A percentile compares a stretch with the other conserved stretches of the same genome.
phyloP scores from a whole-genome alignment of 805 yeast species.

The Scheffersomyces lignosus region DNA sequence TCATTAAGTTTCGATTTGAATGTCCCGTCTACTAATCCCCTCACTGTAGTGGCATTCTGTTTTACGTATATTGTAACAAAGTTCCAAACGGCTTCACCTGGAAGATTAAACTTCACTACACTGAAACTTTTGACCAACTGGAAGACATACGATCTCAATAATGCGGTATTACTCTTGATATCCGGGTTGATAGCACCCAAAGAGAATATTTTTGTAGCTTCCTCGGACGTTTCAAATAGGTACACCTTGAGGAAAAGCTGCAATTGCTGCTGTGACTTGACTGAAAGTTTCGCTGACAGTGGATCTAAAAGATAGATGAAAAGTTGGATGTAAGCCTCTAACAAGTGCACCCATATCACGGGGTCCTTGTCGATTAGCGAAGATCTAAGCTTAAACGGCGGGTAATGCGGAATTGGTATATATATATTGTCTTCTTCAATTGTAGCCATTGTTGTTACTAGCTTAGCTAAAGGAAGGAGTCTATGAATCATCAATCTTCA shows the following conservation, averaged over 20 bases:
- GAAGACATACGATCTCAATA: constrained; percentile 51
- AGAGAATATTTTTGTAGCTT: constrained; percentile 59
- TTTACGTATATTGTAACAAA: constrained; percentile 55
- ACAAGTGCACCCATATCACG: constrained; percentile 74
- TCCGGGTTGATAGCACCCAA: constrained; percentile 74
- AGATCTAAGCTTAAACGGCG: constrained; percentile 73
- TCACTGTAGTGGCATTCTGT: constrained; percentile 42
- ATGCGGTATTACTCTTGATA: constrained; percentile 52
- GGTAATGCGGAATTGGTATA: constrained; percentile 67
- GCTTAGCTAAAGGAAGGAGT: too few species aligned
- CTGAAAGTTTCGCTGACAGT: constrained; percentile 36
- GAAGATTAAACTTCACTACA: constrained; percentile 53
- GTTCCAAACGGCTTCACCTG: constrained; percentile 65
- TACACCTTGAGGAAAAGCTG: constrained; percentile 56
- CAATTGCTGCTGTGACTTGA: constrained; percentile 58
- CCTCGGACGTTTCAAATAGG: constrained; percentile 61
- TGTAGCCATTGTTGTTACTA: too few species aligned
- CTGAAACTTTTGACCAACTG: constrained; percentile 53
- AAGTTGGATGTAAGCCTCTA: constrained; percentile 60
- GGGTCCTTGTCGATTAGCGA: constrained; percentile 82
- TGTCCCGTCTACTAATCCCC: constrained; percentile 57
- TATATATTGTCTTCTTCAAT: constrained; percentile 10
- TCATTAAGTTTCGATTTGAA: constrained; percentile 48
- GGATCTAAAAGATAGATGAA: constrained; percentile 47
- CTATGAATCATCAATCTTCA: too few species aligned